Evolutionary conservation across 371 early-diverging fungal genomes (phyloP), one percentile per base, ranked within the genome.

Genomic region (Lichtheimia ornata): DNA sequence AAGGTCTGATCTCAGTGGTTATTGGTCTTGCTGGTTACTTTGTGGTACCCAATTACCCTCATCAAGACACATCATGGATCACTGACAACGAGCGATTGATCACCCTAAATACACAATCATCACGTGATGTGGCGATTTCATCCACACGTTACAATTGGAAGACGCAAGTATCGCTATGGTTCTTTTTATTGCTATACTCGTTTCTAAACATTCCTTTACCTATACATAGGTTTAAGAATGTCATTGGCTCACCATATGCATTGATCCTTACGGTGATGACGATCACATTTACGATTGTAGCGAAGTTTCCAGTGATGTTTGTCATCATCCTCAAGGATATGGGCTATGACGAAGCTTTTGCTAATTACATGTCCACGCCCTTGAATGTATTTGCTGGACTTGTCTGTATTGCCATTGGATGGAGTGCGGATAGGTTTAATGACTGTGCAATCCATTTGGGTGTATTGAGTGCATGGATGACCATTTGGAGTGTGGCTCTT

Each of bases 31-130:
- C 65, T 4, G 80, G 77, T 13, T 76, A 64, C 62, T 79, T 72
- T 49, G 22, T 79, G 12, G 63, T 91, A 15, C 88, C 92, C 24
- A 74, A 86, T 63, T 84, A 72, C 44, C 89, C 91, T 63, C 42
- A 80, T 61, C 35, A 35, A 35, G 52, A 76, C 73, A 58, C 71
- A 15, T 57, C 61, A 9, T 88, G 81, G 65, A 68, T 91, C 42
- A 72, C 65, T n/a, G 64, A 65, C 5, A 56, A 80, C 71, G 58
- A 69, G 15, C 65, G 63, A n/a, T 88, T 80, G 64, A 69, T 91
- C 40, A 72, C 5, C 53, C 67, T 66, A n/a, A 63, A 68, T 12
- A 77, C 76, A 56, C 77, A 85, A 62, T 88, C 47, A 72, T 89
- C 14, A 59, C 73, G 81, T 24, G 71, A 72, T 4, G 51, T 86